phyloP scores from a whole-genome alignment of 805 yeast genomes.

The Ogataea populi-albae region DNA sequence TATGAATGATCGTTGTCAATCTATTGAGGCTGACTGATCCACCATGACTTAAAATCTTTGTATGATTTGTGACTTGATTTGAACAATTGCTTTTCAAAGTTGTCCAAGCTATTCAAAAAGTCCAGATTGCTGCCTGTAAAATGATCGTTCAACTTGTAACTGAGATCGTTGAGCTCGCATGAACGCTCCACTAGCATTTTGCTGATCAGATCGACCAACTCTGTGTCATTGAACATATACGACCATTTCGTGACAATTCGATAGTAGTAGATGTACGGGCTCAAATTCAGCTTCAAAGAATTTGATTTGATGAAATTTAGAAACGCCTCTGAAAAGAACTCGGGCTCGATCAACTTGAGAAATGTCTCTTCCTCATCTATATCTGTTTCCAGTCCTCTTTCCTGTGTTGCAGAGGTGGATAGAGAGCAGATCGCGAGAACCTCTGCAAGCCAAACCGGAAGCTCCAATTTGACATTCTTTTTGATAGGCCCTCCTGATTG shows the following conservation, averaged over 20 bases:
- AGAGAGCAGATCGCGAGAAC: slow-evolving; percentile 57
- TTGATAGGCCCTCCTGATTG: slow-evolving; percentile 61
- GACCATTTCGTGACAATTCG: slow-evolving; percentile 76
- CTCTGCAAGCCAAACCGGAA: slow-evolving; percentile 89
- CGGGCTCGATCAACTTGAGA: slow-evolving; percentile 68
- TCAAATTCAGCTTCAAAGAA: slow-evolving; percentile 25
- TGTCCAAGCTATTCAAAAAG: slow-evolving; percentile 69
- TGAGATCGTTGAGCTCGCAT: slow-evolving; percentile 66
- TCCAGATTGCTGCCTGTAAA: slow-evolving; percentile 29
- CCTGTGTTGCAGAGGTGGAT: slow-evolving; percentile 24
- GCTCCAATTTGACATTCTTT: slow-evolving; percentile 62
- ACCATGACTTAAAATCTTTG: slow-evolving; percentile 29
- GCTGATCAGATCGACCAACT: slow-evolving; percentile 45
- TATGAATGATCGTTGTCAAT: no score
- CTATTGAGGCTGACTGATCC: slow-evolving; percentile 8
- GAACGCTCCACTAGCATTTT: slow-evolving; percentile 63
- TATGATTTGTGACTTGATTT: slow-evolving; percentile 45
- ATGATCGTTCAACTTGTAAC: slow-evolving; percentile 40
- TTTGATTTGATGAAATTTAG: slow-evolving; percentile 79
- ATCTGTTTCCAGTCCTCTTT: slow-evolving; percentile 19
- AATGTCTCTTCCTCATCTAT: slow-evolving; percentile 45
- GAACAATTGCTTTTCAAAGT: slow-evolving; percentile 64
- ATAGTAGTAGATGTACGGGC: slow-evolving; percentile 45
- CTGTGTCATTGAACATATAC: slow-evolving; percentile 61
- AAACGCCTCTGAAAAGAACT: slow-evolving; percentile 59